A percentile compares a stretch with the other conserved stretches of the same genome.
Conservation (phyloP, 805 yeast genomes). For the Komagataella pseudopastoris region DNA sequence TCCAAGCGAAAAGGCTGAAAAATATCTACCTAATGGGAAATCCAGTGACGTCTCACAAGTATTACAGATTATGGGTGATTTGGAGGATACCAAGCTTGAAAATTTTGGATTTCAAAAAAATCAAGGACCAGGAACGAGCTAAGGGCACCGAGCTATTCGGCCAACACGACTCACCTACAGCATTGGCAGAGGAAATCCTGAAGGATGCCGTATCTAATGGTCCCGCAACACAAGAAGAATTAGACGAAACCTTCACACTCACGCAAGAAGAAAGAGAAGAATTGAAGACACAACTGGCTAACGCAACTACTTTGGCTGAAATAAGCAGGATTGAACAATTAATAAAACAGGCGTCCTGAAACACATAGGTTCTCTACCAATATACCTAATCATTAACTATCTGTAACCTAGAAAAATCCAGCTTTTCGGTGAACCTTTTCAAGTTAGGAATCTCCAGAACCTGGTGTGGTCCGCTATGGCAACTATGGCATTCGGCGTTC, state of each 20-base stretch:
- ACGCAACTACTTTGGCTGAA: conserved; percentile 62
- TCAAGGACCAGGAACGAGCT: conserved; percentile 40
- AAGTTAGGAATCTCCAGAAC: not conserved
- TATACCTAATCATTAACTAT: not conserved
- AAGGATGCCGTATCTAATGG: conserved; percentile 1
- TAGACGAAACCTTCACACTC: conserved; percentile 14
- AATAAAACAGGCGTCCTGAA: not conserved
- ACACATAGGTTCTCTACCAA: not conserved
- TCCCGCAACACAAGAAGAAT: conserved; percentile 6
- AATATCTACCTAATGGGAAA: conserved; percentile 44
- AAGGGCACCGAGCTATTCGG: conserved; percentile 32
- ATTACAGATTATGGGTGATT: conserved; percentile 49
- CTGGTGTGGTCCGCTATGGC: not conserved
- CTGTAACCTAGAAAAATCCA: not conserved
- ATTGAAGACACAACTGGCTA: conserved; percentile 38
- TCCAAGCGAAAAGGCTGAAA: conserved; percentile 25
- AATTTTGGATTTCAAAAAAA: conserved; percentile 54
- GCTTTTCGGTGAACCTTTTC: not conserved
- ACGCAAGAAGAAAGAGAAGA: conserved; percentile 37
- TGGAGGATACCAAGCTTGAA: conserved; percentile 51
- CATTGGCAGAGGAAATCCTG: conserved; percentile 17
- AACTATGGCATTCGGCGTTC: not conserved
- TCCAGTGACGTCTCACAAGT: conserved; percentile 30
- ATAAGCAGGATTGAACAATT: conserved; percentile 51
- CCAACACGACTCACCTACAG: conserved; percentile 12